These are phyloP conservation scores for Rubroboletus pulcherrimus DNA, from an alignment of 768 basidiomycete species.

Conservation along the genomic window DNA sequence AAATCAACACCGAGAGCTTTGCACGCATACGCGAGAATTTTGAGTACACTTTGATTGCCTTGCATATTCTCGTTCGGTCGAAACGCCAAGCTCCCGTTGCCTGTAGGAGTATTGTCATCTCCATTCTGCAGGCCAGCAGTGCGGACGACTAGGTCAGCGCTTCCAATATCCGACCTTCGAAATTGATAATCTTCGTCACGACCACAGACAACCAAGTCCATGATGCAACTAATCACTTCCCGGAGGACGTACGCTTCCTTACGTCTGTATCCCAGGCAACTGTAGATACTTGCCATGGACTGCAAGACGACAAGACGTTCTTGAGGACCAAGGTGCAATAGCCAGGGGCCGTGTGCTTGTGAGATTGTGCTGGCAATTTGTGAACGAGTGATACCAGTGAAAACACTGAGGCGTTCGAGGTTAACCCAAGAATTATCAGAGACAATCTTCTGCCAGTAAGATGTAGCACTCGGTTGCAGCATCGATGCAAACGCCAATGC, in stretches of 20 bases:
- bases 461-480: conserved; percentile 60
- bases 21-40: conserved; percentile 70
- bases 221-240: conserved; percentile 78
- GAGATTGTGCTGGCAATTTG: conserved; percentile 63
- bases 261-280: conserved; percentile 76
- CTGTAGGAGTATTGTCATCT: conserved; percentile 14
- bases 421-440: conserved; percentile 46
- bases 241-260: conserved; percentile 87
- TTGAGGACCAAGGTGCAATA: conserved; percentile 71
- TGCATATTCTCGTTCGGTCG: conserved; percentile 69
- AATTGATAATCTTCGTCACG: conserved; percentile 65
- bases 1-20: conserved; percentile 79
- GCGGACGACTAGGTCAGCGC: conserved; percentile 48
- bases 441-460: conserved; percentile 57
- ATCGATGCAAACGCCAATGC: conserved; percentile 71
- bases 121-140: conserved; percentile 37
- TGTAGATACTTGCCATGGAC: conserved; percentile 68
- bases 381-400: conserved; percentile 68
- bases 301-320: conserved; percentile 74
- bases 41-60: conserved; percentile 81
- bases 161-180: conserved; percentile 33
- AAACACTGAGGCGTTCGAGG: conserved; percentile 61
- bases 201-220: conserved; percentile 85
- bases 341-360: conserved; percentile 82
- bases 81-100: conserved; percentile 59